Conservation (phyloP, 352 stramenopile genomes). For the Phytophthora cactorum region DNA sequence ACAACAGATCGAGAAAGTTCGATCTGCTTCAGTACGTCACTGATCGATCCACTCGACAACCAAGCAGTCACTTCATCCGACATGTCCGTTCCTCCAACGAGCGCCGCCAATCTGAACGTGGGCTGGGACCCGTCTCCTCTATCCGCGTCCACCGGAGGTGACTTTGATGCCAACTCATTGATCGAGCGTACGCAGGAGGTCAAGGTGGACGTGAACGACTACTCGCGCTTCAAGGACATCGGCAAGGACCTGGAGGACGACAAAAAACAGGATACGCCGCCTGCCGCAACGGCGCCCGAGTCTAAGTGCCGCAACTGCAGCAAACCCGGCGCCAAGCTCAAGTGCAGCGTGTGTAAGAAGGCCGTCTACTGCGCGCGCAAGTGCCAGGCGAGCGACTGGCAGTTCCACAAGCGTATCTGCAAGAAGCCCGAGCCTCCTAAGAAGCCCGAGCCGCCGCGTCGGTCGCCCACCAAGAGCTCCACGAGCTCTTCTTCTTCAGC, state of each 20-base stretch:
- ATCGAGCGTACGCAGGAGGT: conserved; percentile 71
- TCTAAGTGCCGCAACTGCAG: conserved; percentile 78
- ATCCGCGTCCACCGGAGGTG: not conserved
- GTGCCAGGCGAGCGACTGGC: conserved; percentile 87
- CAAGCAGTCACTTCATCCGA: not conserved
- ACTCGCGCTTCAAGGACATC: conserved; percentile 88
- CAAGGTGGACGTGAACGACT: conserved; percentile 85
- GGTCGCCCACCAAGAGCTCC: conserved; percentile 13
- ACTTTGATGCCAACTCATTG: conserved; percentile 48
- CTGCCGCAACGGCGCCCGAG: conserved; percentile 7
- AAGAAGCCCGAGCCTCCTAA: conserved; percentile 80
- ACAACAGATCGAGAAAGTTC: conserved; percentile 26
- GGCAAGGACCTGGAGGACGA: conserved; percentile 52
- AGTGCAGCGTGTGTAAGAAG: conserved; percentile 90
- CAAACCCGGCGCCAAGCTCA: conserved; percentile 78
- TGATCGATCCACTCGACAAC: conserved; percentile 4
- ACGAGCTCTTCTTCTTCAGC: conserved; percentile 18
- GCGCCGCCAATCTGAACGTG: conserved; percentile 43
- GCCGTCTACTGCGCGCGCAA: conserved; percentile 79
- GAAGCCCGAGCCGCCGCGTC: conserved; percentile 45
- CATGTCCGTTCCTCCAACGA: conserved; percentile 25
- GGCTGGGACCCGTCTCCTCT: conserved; percentile 58
- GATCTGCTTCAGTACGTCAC: conserved; percentile 14
- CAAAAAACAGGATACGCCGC: conserved; percentile 12
- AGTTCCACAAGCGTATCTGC: conserved; percentile 89